Evolutionary conservation across 164 flowering plant genomes (phyloP).

Genomic region (Nymphaea thermarum): DNA sequence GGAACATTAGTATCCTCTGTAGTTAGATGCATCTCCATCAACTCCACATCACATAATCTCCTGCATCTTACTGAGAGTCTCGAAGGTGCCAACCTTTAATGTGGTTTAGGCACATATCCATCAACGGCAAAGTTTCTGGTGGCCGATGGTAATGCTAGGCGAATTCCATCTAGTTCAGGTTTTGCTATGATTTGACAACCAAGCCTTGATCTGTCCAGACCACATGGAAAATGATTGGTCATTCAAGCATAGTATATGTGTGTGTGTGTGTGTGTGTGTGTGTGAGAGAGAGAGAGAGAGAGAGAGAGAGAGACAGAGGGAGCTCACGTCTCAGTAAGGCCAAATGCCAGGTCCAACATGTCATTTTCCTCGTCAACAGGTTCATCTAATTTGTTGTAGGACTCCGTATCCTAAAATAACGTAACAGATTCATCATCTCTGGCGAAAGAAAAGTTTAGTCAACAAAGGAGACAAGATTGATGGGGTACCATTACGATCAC

Average conservation of each 20-base stretch:
- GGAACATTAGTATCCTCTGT: background rate
- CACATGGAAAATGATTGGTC: background rate
- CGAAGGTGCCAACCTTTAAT: conserved; percentile 15
- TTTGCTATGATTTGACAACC: conserved; percentile 81
- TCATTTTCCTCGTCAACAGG: conserved; percentile 91
- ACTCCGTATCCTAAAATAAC: conserved; percentile 50
- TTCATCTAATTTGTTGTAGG: conserved; percentile 75
- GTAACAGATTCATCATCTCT: background rate
- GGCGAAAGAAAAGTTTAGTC: background rate
- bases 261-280: too few relatives aligned
- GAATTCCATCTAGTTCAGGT: conserved; percentile 75
- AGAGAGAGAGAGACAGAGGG: conserved; percentile 1
- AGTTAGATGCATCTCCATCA: too few relatives aligned
- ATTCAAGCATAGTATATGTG: too few relatives aligned
- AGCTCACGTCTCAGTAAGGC: conserved; percentile 76
- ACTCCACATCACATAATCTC: too few relatives aligned
- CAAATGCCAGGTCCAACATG: conserved; percentile 74
- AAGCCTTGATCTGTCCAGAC: conserved; percentile 46
- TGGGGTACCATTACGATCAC: conserved; percentile 76
- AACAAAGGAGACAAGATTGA: background rate
- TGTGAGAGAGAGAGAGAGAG: background rate
- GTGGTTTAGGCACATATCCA: conserved; percentile 83
- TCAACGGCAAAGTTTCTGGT: conserved; percentile 93
- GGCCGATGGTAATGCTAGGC: conserved; percentile 70
- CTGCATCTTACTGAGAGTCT: too few relatives aligned